phyloP scores from a whole-genome alignment of 768 basidiomycete species.

The Termitomyces sp. region DNA sequence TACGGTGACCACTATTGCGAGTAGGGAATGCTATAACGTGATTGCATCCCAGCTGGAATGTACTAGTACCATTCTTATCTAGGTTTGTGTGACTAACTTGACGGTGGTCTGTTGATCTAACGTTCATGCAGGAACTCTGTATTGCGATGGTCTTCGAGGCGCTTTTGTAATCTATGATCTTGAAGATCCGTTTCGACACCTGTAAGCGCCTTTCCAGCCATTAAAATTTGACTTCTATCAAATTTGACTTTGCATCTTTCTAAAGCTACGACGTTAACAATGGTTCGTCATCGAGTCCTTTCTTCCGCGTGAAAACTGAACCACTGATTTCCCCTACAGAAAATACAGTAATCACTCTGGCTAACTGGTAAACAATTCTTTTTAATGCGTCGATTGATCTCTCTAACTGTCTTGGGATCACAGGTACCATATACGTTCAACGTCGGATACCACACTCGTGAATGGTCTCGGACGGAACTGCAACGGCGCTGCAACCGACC shows the following conservation, averaged over 20 bases:
- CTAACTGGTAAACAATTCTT: neutral
- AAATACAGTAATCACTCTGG: neutral
- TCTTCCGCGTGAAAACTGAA: neutral
- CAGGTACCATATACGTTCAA: neutral
- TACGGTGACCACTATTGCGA: too few species aligned
- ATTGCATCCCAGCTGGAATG: neutral
- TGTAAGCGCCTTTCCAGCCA: neutral
- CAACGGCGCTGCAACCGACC: conserved; percentile 12
- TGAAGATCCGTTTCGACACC: neutral
- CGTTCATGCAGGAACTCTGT: neutral
- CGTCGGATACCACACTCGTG: conserved; percentile 2
- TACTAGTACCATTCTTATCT: conserved; percentile 6
- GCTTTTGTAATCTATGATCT: conserved; percentile 1
- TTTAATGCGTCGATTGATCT: neutral
- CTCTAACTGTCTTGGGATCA: neutral
- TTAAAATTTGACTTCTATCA: too few species aligned
- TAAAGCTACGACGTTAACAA: conserved; percentile 3
- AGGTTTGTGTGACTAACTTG: neutral
- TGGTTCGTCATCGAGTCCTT: neutral
- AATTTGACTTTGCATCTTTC: neutral
- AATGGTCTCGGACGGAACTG: neutral
- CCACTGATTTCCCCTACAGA: neutral
- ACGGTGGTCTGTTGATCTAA: neutral
- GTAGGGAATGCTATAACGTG: too few species aligned
- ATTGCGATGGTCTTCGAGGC: conserved; percentile 5